A percentile compares a stretch with the other conserved stretches of the same genome.
phyloP scores from a whole-genome alignment of 1,139 yeast genomes.

The Maudiozyma humilis region DNA sequence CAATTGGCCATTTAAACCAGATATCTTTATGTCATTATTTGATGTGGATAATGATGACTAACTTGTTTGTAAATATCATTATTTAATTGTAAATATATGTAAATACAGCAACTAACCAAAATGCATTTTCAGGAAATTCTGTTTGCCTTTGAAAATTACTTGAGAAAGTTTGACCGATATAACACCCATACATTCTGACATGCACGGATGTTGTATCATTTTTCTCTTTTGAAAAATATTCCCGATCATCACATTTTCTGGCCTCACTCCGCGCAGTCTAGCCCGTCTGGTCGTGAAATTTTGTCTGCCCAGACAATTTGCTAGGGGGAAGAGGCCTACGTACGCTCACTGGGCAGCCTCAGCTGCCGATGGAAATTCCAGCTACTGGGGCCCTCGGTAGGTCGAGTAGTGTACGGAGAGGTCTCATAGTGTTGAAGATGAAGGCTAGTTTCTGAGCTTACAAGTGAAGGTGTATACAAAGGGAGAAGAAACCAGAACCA shows the following conservation, averaged over 20 bases:
- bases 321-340: no score
- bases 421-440: neutral
- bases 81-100: neutral
- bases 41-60: slow-evolving; percentile 19
- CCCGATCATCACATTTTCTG: no score
- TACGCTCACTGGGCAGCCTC: no score
- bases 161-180: no score
- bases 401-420: neutral
- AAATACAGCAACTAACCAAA: neutral
- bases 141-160: no score
- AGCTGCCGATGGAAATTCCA: neutral
- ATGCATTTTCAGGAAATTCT: neutral
- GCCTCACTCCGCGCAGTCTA: no score
- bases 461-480: no score
- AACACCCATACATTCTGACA: neutral
- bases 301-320: no score
- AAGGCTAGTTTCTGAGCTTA: no score
- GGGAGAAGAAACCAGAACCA: slow-evolving; percentile 2
- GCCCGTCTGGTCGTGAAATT: no score
- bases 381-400: neutral
- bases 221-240: no score
- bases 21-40: slow-evolving; percentile 29
- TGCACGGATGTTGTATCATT: no score
- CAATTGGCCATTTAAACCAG: slow-evolving; percentile 86
- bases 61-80: neutral